Evolutionary conservation across 2,329 filamentous ascomycete genomes (phyloP), one percentile per base, ranked within the genome.

Genomic region (Phyllosticta paracitricarpa): DNA sequence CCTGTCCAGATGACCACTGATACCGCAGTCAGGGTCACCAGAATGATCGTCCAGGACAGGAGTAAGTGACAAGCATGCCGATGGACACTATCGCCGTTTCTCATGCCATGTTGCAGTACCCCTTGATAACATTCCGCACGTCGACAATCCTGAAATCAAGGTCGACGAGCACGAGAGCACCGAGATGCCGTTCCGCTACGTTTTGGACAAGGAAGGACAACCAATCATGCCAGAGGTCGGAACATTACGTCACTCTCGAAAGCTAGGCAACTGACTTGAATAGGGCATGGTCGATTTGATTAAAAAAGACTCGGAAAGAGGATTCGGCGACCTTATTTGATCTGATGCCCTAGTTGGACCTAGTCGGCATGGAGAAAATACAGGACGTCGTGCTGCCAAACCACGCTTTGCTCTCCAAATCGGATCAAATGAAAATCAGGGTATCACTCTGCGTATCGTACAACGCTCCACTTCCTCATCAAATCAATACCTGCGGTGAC

Each of bases 1-100:
- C 90, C 93, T 7, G 87, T 92, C 68, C 94, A 99, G 76, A 97
- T 99, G 93, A 97, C 94, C 2, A 99, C 94, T 4, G 94, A 99
- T 73, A 99, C 94, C 22, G 94, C 94, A 4, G 94, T 97, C 57
- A 84, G 94, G 66, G 93, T 97, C 54, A 97, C 94, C 33, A 84
- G 94, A 66, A 87, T 95, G 67, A 89, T 97, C 5, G 86, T 92
- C 10, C 89, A 96, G 70, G 84, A 92, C 66, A 88, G 88, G 78
- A 83, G 92, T 95, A 75, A 65, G 82, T 54, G 19, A 10, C 19
- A 54, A 24, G 52, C 22, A 54, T 25, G 25, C 9, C 17, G 40
- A 48, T 48, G n/a, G 40, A n/a, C 40, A 5, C 40, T 48, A n/a
- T n/a, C 6, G 17, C 14, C 14, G 14, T 48, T 48, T 28, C 54